These are phyloP conservation scores for Phialemoniopsis sp. DNA, from an alignment of 2,329 filamentous ascomycete species.

Conservation along the genomic window DNA sequence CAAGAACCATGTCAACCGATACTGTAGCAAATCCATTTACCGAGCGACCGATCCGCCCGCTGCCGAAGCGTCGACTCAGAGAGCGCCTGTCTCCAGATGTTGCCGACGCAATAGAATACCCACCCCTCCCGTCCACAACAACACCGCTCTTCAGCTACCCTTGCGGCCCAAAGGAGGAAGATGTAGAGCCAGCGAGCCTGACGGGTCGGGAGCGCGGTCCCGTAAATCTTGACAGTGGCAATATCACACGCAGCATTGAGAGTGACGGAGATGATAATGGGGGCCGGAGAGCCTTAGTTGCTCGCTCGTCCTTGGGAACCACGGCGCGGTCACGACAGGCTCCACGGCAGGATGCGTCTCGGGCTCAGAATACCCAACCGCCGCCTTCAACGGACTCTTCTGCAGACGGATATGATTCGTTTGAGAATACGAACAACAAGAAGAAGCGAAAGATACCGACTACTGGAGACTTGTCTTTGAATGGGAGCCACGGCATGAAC, in stretches of 20 bases:
- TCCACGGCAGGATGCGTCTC: constrained; percentile 1
- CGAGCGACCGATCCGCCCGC: constrained; percentile 85
- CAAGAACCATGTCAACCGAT: constrained; percentile 63
- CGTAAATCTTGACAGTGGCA: too few relatives aligned
- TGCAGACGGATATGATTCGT: constrained; percentile 88
- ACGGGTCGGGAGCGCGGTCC: constrained; percentile 21
- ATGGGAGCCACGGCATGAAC: constrained; percentile 32
- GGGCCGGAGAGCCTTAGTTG: constrained; percentile 21
- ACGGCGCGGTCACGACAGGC: constrained; percentile 26
- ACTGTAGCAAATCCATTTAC: constrained; percentile 77
- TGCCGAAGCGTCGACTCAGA: constrained; percentile 84
- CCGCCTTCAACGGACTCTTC: constrained; percentile 67
- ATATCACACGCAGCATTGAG: constrained; percentile 26
- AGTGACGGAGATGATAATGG: constrained; percentile 57
- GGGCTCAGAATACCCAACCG: constrained; percentile 39
- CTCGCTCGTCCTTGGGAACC: too few relatives aligned
- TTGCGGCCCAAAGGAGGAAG: constrained; percentile 49
- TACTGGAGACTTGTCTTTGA: constrained; percentile 62
- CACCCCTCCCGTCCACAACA: constrained; percentile 66
- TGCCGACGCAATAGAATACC: constrained; percentile 77
- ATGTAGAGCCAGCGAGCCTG: constrained; percentile 20
- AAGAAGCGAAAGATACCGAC: constrained; percentile 98
- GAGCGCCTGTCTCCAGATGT: constrained; percentile 83
- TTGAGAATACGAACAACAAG: constrained; percentile 98
- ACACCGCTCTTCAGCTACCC: constrained; percentile 76